Base-by-base conservation (phyloP, 2,329 filamentous ascomycete species). In the Fusarium incarnatum region DNA sequence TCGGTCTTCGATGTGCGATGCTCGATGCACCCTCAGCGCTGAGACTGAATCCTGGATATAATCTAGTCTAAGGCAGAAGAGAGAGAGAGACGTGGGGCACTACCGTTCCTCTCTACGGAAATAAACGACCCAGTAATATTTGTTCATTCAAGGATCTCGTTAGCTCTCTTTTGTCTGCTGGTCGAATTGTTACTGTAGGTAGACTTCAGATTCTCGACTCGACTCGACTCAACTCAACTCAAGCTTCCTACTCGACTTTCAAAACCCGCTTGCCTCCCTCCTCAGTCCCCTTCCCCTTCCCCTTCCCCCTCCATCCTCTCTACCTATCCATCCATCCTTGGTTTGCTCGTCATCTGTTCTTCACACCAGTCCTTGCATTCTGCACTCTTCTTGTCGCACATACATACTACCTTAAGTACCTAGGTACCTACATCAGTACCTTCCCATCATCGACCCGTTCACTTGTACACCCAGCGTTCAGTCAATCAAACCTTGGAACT, bases 1-100 rank as follows among this genome's bases (percentile, higher is more conserved):
- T 70, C 67, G 66, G 66, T 53, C 56, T 52, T 70, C 23, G 44
- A 70, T 70, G 66, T 70, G 66, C 66, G 66, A 70, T 49, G 40
- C 42, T 63, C 61, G 60, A 70, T 49, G 40, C 44, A 52, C 54
- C 52, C 53, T 65, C 54, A 50, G 32, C 47, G 56, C 60, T 64
- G 65, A 49, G 61, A 66, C 60, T 61, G 27, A 34, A 25, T 40
- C 34, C 27, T 20, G 34, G 23, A 40, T 53, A n/a, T n/a, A 37
- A 37, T 37, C 34, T n/a, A 37, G n/a, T 37, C 34, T 37, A n/a
- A 52, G 23, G 49, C 18, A 41, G 49, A 52, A 15, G 23, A 28
- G 23, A 15, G 23, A 28, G 23, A 28, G 48, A 27, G 44, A 56
- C 60, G 60, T 67, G 58, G 67, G 54, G 48, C 62, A 67, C 67